Evolutionary conservation across 192 early-diverging fungal genomes (phyloP).

Genomic region (Coemansia sp.): DNA sequence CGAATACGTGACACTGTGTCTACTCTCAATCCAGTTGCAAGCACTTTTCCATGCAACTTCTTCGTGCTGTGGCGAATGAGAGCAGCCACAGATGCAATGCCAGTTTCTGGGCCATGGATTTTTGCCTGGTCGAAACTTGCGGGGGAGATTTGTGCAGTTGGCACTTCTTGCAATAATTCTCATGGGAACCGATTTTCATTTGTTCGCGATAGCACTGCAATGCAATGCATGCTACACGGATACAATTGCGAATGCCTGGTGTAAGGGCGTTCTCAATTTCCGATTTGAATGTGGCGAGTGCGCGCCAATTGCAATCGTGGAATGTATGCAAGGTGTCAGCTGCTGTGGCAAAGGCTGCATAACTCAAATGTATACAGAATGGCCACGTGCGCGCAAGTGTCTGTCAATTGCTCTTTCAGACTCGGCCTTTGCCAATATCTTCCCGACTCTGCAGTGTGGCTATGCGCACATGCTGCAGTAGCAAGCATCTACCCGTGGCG

Average conservation of each 20-base stretch:
- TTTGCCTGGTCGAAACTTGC: neutral
- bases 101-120: neutral
- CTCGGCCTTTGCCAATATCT: constrained; percentile 4
- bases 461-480: neutral
- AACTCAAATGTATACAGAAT: neutral
- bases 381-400: constrained; percentile 1
- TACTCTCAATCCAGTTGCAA: neutral
- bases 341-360: constrained; percentile 26
- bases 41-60: neutral
- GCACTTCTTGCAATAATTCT: neutral
- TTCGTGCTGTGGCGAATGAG: neutral
- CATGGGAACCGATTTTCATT: neutral
- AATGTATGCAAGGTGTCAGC: constrained; percentile 16
- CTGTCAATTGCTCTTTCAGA: neutral
- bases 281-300: constrained; percentile 16
- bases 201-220: neutral
- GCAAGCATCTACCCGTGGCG: neutral
- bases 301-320: neutral
- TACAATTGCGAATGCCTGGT: constrained; percentile 9
- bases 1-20: neutral
- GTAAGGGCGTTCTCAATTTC: constrained; percentile 19
- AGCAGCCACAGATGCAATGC: neutral
- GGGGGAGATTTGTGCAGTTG: neutral
- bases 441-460: neutral
- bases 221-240: neutral